Evolutionary conservation across 345 rosid genomes (phyloP), one percentile per base, ranked within the genome.

Genomic region (Melaleuca quinquenervia): DNA sequence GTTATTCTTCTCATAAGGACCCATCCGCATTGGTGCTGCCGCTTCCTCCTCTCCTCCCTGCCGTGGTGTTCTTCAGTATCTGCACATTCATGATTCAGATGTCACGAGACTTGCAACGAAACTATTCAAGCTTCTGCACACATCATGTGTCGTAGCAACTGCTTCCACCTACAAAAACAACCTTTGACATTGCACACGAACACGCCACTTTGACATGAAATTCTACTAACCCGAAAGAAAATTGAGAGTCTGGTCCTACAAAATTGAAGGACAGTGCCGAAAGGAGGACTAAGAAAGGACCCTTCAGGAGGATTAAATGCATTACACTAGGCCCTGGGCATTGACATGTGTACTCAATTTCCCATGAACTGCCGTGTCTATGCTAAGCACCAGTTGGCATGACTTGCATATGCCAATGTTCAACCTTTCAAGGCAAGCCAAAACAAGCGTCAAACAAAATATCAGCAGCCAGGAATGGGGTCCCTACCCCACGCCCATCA

Each of bases 51-150:
- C 95, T 92, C 91, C 94, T 90, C 91, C 95, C 91, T 3, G 96
- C 97, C n/a, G 99, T 97, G n/a, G 98, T 96, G 92, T 97, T 96
- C 96, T 96, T 96, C 90, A 97, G 84, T 89, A 96, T 96, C 98
- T 97, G 93, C 92, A 88, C 49, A 44, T 53, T 51, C 11, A 55
- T 22, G 84, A 75, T 45, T 36, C 11, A 1, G 14, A 70, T 36
- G 48, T 70, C 80, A 70, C 26, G 3, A 32, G 48, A 18, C 48
- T 36, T 7, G 24, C 48, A 2, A 70, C 0, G 13, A 64, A 64
- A 20, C 21, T 45, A 3, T 16, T 64, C 16, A 16, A 20, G 78
- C 45, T 36, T 32, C 45, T 32, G 78, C 44, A 32, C 44, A 7
- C 29, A 20, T 8, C 76, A 16, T 16, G 76, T 3, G 26, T 56